A percentile compares a stretch with the other conserved stretches of the same genome.
Evolutionary conservation across 192 early-diverging fungal genomes (phyloP).

Genomic region (Entomortierella lignicola): DNA sequence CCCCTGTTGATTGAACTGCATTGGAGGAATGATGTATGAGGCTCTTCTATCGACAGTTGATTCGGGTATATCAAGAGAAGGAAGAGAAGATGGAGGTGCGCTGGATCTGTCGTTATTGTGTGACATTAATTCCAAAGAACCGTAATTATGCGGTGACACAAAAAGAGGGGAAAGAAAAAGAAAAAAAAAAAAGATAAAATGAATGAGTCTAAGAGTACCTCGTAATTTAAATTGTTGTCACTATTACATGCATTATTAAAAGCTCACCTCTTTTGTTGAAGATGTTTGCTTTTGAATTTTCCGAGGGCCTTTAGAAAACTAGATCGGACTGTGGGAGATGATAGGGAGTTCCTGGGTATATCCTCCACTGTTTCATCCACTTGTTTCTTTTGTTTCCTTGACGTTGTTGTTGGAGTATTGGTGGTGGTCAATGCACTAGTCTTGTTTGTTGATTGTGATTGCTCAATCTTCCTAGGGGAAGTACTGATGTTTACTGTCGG

Average conservation of each 20-base stretch:
- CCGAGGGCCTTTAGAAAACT: constrained; percentile 34
- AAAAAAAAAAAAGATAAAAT: background rate
- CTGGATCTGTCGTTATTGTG: constrained; percentile 19
- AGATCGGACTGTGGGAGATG: constrained; percentile 18
- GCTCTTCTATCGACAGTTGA: constrained; percentile 9
- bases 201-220: background rate
- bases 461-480: constrained; percentile 4
- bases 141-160: background rate
- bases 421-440: background rate
- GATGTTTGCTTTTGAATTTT: constrained; percentile 38
- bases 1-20: constrained; percentile 6
- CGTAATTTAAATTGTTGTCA: background rate
- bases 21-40: constrained; percentile 35
- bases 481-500: constrained; percentile 7
- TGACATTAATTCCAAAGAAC: no score
- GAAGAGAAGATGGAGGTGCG: constrained; percentile 14
- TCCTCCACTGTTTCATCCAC: constrained; percentile 5
- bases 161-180: background rate
- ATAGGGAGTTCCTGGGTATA: background rate
- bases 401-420: background rate
- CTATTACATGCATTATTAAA: no score
- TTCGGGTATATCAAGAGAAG: background rate
- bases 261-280: constrained; percentile 42
- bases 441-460: background rate
- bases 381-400: background rate